phyloP scores from a whole-genome alignment of 2,329 filamentous ascomycete species.

The Neofusicoccum kwambonambiense region DNA sequence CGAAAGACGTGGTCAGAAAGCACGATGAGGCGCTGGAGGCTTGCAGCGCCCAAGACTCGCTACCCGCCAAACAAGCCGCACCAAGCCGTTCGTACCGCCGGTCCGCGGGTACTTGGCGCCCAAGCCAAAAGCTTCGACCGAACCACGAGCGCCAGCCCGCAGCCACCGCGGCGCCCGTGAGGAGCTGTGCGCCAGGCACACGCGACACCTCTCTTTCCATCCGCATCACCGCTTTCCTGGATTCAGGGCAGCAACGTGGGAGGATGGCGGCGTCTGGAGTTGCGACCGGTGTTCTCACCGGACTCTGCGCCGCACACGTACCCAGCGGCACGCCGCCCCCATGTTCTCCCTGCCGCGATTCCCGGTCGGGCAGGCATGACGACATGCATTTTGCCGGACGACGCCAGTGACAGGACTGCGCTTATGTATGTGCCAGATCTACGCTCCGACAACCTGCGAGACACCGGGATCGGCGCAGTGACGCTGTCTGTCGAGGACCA shows the following conservation, averaged over 20 bases:
- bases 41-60: background rate
- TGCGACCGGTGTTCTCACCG: background rate
- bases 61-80: background rate
- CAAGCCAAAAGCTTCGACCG: slow-evolving; percentile 2
- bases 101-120: background rate
- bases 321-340: background rate
- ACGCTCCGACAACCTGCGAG: no score
- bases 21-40: background rate
- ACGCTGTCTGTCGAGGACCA: no score
- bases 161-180: background rate
- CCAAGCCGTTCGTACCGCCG: background rate
- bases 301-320: background rate
- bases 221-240: background rate
- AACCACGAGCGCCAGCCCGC: background rate
- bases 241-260: background rate
- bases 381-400: background rate
- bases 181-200: background rate
- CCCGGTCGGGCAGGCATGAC: background rate
- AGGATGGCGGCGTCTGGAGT: background rate
- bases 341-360: background rate
- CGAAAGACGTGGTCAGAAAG: background rate
- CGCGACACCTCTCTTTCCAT: background rate
- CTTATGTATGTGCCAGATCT: no score
- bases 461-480: no score
- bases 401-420: background rate